Base-by-base conservation (phyloP, 2,329 filamentous ascomycete species). In the Colletotrichum viniferum region DNA sequence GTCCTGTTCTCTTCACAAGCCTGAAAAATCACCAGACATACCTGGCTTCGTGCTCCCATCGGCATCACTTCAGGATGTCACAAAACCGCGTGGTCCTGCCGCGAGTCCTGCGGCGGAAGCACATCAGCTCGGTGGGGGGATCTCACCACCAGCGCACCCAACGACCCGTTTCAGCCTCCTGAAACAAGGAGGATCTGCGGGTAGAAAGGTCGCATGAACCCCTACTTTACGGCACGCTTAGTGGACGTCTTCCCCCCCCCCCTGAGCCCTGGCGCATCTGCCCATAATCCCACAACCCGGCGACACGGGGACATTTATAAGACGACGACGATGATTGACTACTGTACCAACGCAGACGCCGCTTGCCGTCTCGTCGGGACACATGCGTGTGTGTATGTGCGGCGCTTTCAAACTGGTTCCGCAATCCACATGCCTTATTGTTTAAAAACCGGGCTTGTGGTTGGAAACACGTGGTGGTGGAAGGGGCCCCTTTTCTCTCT, bases 131-230 rank as follows among this genome's bases (percentile, higher is more conserved):
- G 34, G 73, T 64, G 69, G 62, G 43, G 43, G 43, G 12, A 52
- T 52, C n/a, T 52, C 43, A 52, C 43, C 43, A 52, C n/a, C 43
- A 48, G 36, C 8, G 16, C 36, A 13, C n/a, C 10, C 43, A 52
- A 30, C 55, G 14, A 62, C 28, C 28, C 63, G 73, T 75, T 75
- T 73, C 73, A 75, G 69, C 58, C 73, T 69, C 73, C 73, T 75
- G 73, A 75, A 75, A 75, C 73, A 68, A 60, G 69, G 69, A 75
- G 69, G 61, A 71, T 62, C 52, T 38, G 36, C 72, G 63, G 32
- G 26, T 10, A n/a, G 5, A 52, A 24, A 58, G 43, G 73, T 58
- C 13, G 62, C 69, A 66, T 71, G 62, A 62, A 60, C 38, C 43
- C 67, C 62, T 62, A 28, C 56, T 43, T 14, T n/a, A 26, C 16